Evolutionary conservation across 257 asterid genomes (phyloP).

Genomic region (Rauvolfia tetraphylla): DNA sequence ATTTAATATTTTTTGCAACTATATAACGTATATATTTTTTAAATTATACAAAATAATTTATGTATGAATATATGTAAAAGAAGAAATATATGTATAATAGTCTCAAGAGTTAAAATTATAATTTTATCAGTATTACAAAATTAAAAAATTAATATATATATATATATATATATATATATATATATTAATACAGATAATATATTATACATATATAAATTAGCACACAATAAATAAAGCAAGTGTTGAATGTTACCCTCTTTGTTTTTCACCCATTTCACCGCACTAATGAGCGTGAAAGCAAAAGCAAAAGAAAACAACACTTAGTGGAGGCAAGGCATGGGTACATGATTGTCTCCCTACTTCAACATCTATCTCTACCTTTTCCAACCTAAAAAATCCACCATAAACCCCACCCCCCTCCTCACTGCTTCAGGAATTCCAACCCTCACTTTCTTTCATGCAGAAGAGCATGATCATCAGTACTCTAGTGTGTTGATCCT

Average conservation of each 20-base stretch:
- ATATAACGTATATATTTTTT: too few species aligned
- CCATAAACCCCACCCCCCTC: slow-evolving; percentile 17
- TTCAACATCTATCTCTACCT: slow-evolving; percentile 17
- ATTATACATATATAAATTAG: background rate
- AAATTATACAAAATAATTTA: too few species aligned
- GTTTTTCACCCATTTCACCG: slow-evolving; percentile 24
- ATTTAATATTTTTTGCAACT: too few species aligned
- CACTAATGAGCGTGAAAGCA: slow-evolving; percentile 30
- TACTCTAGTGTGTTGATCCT: background rate
- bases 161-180: background rate
- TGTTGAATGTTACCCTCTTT: background rate
- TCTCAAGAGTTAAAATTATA: too few species aligned
- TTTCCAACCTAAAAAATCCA: slow-evolving; percentile 15
- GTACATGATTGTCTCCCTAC: slow-evolving; percentile 29
- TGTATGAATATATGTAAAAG: too few species aligned
- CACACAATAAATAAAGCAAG: background rate
- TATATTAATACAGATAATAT: background rate
- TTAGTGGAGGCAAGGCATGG: slow-evolving; percentile 51
- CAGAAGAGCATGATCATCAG: background rate
- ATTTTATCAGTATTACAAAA: too few species aligned
- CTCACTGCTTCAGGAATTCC: slow-evolving; percentile 19
- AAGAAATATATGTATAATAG: too few species aligned
- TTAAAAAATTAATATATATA: too few species aligned
- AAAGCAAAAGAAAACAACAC: slow-evolving; percentile 27
- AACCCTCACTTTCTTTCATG: slow-evolving; percentile 2